These are phyloP conservation scores for Endotrypanum monterogeii DNA, from an alignment of 208 protist genomes.

Conservation along the genomic window DNA sequence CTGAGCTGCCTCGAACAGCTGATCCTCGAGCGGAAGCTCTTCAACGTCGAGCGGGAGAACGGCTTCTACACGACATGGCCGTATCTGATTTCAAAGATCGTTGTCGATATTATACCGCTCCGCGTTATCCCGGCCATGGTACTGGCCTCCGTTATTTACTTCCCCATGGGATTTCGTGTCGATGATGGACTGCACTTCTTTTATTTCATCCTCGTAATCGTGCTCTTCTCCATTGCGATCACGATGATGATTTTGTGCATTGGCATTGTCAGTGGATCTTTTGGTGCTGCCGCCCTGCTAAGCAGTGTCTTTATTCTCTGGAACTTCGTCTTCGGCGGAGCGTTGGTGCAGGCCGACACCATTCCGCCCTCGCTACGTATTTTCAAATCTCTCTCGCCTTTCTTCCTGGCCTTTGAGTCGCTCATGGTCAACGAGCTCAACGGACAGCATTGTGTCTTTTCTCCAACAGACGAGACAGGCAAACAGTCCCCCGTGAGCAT, in stretches of 20 bases:
- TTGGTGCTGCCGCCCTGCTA: conserved; percentile 82
- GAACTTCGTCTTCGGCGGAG: conserved; percentile 93
- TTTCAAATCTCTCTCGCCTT: conserved; percentile 80
- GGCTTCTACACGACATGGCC: conserved; percentile 86
- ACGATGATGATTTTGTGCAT: conserved; percentile 85
- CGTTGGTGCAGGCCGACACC: conserved; percentile 87
- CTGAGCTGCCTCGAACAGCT: conserved; percentile 90
- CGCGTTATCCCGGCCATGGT: conserved; percentile 83
- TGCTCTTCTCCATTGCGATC: conserved; percentile 83
- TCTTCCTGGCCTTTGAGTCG: conserved; percentile 91
- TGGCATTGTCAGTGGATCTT: conserved; percentile 74
- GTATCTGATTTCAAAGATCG: conserved; percentile 90
- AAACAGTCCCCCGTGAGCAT: conserved; percentile 57
- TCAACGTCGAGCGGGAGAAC: conserved; percentile 88
- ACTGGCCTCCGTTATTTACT: conserved; percentile 89
- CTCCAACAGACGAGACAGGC: conserved; percentile 77
- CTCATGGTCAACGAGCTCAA: conserved; percentile 94
- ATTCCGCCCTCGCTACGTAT: conserved; percentile 64
- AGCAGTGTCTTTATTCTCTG: conserved; percentile 88
- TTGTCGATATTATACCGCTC: conserved; percentile 89
- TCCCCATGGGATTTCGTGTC: conserved; percentile 88
- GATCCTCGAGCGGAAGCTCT: conserved; percentile 85
- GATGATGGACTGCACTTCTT: conserved; percentile 85
- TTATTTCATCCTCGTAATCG: conserved; percentile 85
- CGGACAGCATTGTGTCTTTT: conserved; percentile 81